Evolutionary conservation across 768 basidiomycete genomes (phyloP).

Genomic region (Cystobasidium onofrii): DNA sequence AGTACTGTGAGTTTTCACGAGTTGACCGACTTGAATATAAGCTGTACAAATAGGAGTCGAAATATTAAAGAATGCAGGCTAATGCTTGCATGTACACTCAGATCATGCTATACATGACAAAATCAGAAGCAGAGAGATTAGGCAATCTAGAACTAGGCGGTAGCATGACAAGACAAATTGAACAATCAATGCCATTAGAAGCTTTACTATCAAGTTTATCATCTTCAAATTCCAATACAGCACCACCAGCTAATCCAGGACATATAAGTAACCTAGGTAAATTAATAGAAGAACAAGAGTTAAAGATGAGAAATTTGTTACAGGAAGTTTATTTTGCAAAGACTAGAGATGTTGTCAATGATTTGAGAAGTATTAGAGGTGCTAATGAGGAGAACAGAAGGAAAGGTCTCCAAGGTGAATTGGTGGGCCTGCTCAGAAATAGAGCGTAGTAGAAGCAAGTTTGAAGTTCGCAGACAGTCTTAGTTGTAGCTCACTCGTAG

Average conservation of each 20-base stretch:
- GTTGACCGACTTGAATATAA: neutral
- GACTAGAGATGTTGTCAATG: constrained; percentile 81
- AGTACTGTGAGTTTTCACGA: constrained; percentile 54
- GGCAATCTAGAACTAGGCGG: constrained; percentile 81
- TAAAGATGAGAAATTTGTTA: constrained; percentile 92
- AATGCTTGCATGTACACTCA: neutral
- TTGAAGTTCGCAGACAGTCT: too few species aligned
- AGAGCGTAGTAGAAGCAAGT: neutral
- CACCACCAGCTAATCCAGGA: constrained; percentile 5
- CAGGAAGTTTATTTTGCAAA: constrained; percentile 47
- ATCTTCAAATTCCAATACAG: constrained; percentile 45
- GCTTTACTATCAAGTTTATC: constrained; percentile 26
- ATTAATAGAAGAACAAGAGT: constrained; percentile 98
- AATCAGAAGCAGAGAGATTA: constrained; percentile 48
- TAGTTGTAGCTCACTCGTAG: too few species aligned
- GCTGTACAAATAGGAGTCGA: too few species aligned
- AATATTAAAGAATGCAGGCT: too few species aligned
- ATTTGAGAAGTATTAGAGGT: constrained; percentile 78
- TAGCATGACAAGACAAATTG: constrained; percentile 70
- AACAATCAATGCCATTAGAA: constrained; percentile 42
- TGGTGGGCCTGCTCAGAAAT: constrained; percentile 45
- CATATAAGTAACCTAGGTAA: constrained; percentile 90
- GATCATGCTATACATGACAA: constrained; percentile 78
- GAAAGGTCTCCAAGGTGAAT: constrained; percentile 79
- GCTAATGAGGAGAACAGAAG: constrained; percentile 71